A percentile compares a stretch with the other conserved stretches of the same genome.
Evolutionary conservation across 106 monocot species (phyloP).

Genomic region (Acorus gramineus): DNA sequence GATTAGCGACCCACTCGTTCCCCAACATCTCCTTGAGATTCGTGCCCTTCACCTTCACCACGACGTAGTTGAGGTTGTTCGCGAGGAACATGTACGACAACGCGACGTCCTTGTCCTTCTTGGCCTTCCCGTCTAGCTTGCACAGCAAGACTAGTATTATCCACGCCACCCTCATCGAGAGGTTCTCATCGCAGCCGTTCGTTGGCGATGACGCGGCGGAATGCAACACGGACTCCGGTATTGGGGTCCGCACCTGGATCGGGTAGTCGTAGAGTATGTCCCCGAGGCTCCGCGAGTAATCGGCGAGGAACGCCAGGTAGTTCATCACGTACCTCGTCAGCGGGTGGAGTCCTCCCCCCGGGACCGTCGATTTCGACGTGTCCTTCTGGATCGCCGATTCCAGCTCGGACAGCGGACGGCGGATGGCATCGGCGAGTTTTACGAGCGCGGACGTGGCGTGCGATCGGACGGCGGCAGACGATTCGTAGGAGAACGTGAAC

Average conservation of each 20-base stretch:
- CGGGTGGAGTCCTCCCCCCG: constrained; percentile 44
- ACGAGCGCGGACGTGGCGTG: constrained; percentile 18
- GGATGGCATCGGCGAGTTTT: constrained; percentile 29
- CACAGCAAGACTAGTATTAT: constrained; percentile 35
- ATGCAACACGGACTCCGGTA: constrained; percentile 8
- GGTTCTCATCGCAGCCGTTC: not conserved
- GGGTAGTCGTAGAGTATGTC: constrained; percentile 38
- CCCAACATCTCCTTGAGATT: constrained; percentile 16
- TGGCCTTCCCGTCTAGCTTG: constrained; percentile 45
- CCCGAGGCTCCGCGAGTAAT: constrained; percentile 24
- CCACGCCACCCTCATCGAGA: constrained; percentile 22
- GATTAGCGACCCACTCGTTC: constrained; percentile 19
- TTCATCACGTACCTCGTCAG: constrained; percentile 50
- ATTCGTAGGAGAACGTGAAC: constrained; percentile 27
- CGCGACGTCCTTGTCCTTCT: constrained; percentile 16
- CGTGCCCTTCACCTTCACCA: constrained; percentile 27
- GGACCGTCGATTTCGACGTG: constrained; percentile 14
- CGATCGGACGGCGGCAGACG: constrained; percentile 18
- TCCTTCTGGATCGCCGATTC: constrained; percentile 43
- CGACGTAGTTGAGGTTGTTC: constrained; percentile 50
- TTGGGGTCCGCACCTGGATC: not conserved
- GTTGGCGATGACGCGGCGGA: constrained; percentile 6
- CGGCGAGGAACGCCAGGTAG: constrained; percentile 46
- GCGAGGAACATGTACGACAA: constrained; percentile 45
- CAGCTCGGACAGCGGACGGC: constrained; percentile 33